These are phyloP conservation scores for Globisporangium nagaii DNA, from an alignment of 352 stramenopile species.

Conservation along the genomic window DNA sequence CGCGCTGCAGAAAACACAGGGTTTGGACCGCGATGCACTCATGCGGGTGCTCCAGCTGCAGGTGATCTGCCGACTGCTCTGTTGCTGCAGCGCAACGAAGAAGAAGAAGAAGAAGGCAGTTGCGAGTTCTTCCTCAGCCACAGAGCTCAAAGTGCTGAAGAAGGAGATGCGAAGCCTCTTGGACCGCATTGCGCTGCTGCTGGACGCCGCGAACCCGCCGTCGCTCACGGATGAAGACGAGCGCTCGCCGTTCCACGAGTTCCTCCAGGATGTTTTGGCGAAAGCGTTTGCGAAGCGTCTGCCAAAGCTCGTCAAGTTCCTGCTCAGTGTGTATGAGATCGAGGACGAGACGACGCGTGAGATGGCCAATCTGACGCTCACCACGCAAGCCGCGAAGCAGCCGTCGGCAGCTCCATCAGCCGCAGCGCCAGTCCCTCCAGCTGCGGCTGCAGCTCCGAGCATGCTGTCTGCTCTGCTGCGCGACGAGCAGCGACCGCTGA, in stretches of 20 bases:
- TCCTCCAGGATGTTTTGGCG: constrained; percentile 48
- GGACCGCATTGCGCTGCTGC: constrained; percentile 66
- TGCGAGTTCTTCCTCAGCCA: neutral
- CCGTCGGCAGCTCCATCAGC: neutral
- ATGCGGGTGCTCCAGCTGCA: constrained; percentile 62
- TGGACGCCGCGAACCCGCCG: constrained; percentile 63
- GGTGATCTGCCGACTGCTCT: constrained; percentile 46
- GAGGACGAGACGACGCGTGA: constrained; percentile 30
- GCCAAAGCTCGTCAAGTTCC: constrained; percentile 39
- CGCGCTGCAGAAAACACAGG: constrained; percentile 17
- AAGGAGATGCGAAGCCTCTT: constrained; percentile 65
- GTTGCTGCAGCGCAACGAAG: constrained; percentile 24
- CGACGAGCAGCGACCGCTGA: constrained; percentile 42
- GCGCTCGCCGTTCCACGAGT: constrained; percentile 66
- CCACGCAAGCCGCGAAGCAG: neutral
- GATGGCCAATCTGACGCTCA: constrained; percentile 6
- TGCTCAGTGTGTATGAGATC: constrained; percentile 57
- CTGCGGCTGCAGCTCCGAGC: constrained; percentile 23
- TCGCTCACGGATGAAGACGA: constrained; percentile 62
- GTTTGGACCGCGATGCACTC: constrained; percentile 25
- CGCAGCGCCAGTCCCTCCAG: neutral
- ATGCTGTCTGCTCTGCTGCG: constrained; percentile 56
- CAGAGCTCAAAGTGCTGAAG: constrained; percentile 17
- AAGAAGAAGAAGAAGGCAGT: constrained; percentile 20
- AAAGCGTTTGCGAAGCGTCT: constrained; percentile 31